A percentile compares a stretch with the other conserved stretches of the same genome.
Evolutionary conservation across 352 stramenopile genomes (phyloP).

Genomic region (Globisporangium cederbergense): DNA sequence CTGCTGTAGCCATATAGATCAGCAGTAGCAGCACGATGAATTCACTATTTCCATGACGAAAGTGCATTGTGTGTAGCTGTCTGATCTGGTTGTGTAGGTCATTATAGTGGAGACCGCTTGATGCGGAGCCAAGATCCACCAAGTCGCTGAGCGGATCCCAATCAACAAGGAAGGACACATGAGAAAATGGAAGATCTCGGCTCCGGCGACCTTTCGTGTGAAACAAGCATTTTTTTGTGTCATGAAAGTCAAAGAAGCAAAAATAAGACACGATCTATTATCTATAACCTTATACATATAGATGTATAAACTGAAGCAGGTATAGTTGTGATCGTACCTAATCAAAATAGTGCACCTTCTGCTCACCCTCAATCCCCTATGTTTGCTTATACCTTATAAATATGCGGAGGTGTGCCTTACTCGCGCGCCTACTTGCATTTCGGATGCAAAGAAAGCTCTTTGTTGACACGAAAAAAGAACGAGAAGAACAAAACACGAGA

Average conservation of each 20-base stretch:
- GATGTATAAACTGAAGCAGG: no score
- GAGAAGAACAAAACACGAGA: constrained; percentile 1
- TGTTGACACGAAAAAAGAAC: background rate
- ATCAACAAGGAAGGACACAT: background rate
- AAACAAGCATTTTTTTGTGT: background rate
- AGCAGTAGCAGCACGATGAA: background rate
- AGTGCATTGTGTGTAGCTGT: background rate
- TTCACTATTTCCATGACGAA: background rate
- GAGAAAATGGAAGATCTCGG: background rate
- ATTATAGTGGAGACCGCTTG: background rate
- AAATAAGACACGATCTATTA: no score
- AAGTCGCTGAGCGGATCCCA: background rate
- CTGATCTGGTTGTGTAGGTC: background rate
- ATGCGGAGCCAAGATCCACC: background rate
- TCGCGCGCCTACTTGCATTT: no score
- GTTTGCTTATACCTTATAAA: no score
- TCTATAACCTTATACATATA: no score
- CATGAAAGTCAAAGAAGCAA: no score
- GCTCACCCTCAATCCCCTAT: no score
- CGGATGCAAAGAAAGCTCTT: background rate
- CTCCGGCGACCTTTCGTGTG: background rate
- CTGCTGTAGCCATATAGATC: background rate
- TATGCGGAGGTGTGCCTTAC: no score
- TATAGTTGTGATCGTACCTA: no score
- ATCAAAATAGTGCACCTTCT: no score